Evolutionary conservation across 2,329 filamentous ascomycete genomes (phyloP), one percentile per base, ranked within the genome.

Genomic region (Ceratocystis destructans): DNA sequence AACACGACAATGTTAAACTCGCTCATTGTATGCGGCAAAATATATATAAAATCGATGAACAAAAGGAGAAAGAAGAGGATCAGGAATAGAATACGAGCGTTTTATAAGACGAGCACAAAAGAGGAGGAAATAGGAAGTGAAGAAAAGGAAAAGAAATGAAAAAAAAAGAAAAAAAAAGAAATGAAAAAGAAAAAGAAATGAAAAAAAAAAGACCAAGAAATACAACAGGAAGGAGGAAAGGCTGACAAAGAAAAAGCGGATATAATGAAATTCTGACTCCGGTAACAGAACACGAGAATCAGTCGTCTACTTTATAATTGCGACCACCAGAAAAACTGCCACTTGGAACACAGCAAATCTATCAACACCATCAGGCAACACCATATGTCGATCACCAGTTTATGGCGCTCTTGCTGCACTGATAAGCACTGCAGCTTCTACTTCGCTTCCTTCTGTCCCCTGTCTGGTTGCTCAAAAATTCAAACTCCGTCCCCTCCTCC

Each of bases 1-100:
- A 93, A 89, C 67, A 93, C 87, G 69, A 92, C 88, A 74, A 92
- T 88, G 70, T 90, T 90, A 74, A 85, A 86, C 63, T 83, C 80
- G 71, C 86, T 77, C 88, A 90, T 90, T 67, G 71, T 80, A 28
- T 20, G 22, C 5, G 25, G 17, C 20, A 12, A 20, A 20, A 15
- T 53, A 33, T 15, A 48, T 20, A 4, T n/a, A 62, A 15, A 46
- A 46, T 3, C 25, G 17, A 59, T 31, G 31, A 48, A 48, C 7
- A 7, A n/a, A 8, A 61, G 3, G 57, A 61, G 31, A 20, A 37
- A 61, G 33, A 61, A 22, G 17, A 22, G 48, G 10, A 53, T 53
- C 6, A 41, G 12, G 37, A 41, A 5, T 4, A 1, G 12, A 41
- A 41, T 41, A 15, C 1, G 37, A 15, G 3, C 0, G 37, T 41